Conservation (phyloP, 208 protist species). For the Wallacemonas sp. region DNA sequence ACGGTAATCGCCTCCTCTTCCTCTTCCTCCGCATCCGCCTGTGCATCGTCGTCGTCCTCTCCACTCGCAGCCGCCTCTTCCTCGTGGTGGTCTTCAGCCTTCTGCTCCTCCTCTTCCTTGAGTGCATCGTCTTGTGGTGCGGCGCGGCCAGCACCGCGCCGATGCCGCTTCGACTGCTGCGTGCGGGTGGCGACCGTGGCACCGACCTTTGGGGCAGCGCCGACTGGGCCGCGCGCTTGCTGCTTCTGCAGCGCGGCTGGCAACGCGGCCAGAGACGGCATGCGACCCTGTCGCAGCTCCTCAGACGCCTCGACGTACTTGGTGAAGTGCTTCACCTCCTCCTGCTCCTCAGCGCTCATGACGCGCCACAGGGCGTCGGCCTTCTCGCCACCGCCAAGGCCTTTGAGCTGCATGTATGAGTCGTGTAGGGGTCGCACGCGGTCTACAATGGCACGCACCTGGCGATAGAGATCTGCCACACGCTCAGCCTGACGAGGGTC, state of each 20-base stretch:
- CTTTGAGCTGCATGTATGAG: constrained; percentile 6
- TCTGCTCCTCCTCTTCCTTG: background rate
- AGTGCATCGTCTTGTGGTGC: background rate
- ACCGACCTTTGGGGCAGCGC: background rate
- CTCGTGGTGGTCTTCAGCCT: background rate
- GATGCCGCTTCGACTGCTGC: background rate
- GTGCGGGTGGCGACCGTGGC: background rate
- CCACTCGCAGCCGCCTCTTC: no score
- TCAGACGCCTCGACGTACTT: constrained; percentile 26
- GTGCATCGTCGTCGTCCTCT: background rate
- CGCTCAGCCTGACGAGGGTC: constrained; percentile 14
- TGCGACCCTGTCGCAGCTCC: constrained; percentile 23
- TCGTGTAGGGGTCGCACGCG: constrained; percentile 16
- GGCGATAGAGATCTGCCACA: constrained; percentile 18
- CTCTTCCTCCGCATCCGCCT: constrained; percentile 2
- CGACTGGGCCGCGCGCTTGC: background rate
- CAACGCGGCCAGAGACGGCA: constrained; percentile 16
- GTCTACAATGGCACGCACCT: constrained; percentile 12
- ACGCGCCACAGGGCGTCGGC: constrained; percentile 1
- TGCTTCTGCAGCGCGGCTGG: background rate
- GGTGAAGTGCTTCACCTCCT: constrained; percentile 24
- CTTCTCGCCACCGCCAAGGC: constrained; percentile 1
- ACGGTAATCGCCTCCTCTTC: constrained; percentile 5
- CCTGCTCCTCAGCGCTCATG: constrained; percentile 23
- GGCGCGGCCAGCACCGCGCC: background rate